A percentile compares a stretch with the other conserved stretches of the same genome.
Conservation (phyloP, 805 yeast species). For the Wickerhamomyces bovis region DNA sequence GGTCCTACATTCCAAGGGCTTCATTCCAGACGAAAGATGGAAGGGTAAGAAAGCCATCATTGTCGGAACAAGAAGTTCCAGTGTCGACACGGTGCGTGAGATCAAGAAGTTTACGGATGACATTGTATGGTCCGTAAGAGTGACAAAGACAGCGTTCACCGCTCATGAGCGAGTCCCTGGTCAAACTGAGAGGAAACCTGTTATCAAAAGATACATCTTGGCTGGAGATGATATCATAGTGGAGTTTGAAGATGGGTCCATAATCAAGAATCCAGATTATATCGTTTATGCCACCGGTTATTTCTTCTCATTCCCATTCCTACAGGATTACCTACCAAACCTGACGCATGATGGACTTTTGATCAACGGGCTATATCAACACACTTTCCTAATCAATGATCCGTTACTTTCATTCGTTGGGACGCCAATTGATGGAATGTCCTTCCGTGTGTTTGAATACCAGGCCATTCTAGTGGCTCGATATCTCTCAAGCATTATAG, state of each 20-base stretch:
- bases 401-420: slow-evolving; percentile 32
- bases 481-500: slow-evolving; percentile 25
- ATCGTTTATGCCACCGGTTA: slow-evolving; percentile 73
- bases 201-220: slow-evolving; percentile 29
- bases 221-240: slow-evolving; percentile 24
- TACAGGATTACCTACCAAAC: slow-evolving; percentile 24
- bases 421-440: slow-evolving; percentile 26
- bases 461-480: slow-evolving; percentile 30
- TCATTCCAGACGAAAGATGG: slow-evolving; percentile 19
- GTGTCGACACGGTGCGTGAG: slow-evolving; percentile 45
- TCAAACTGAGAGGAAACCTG: slow-evolving; percentile 22
- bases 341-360: slow-evolving; percentile 22
- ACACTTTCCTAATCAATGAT: slow-evolving; percentile 29
- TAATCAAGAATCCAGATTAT: slow-evolving; percentile 38
- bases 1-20: slow-evolving; percentile 27
- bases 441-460: slow-evolving; percentile 30
- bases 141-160: slow-evolving; percentile 30
- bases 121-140: slow-evolving; percentile 31
- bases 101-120: slow-evolving; percentile 7
- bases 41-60: slow-evolving; percentile 37
- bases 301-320: slow-evolving; percentile 51
- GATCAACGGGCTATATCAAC: slow-evolving; percentile 28
- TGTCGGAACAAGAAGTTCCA: slow-evolving; percentile 66
- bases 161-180: slow-evolving; percentile 22
- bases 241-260: slow-evolving; percentile 39